Evolutionary conservation across 2,329 filamentous ascomycete species (phyloP), one percentile per base, ranked within the genome.

Genomic region (Venturia asperata): DNA sequence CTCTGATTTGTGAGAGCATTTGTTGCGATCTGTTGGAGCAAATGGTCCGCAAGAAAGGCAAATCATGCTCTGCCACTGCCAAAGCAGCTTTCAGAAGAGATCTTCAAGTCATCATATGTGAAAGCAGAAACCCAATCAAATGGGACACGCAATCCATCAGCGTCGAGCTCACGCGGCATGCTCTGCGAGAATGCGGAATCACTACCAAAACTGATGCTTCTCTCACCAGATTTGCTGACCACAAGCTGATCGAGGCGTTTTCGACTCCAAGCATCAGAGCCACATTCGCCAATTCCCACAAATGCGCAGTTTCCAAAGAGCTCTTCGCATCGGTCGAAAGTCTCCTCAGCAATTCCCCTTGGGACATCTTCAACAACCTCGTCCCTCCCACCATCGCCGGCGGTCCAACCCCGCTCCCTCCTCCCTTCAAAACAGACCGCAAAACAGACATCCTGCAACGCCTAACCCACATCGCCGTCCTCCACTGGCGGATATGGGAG

Each of bases 401-500:
- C 61, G 24, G 24, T 30, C 34, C 34, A 37, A 42, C 19, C 27
- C 21, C 39, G 21, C 30, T 45, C n/a, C 63, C 63, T 42, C 63
- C 63, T 21, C 52, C 39, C n/a, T 39, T 62, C 17, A 47, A 52
- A 37, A 42, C 10, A 43, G 77, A 69, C 43, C 72, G 76, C 39
- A 70, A 89, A 45, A 81, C 82, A 55, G 87, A 91, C 66, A 85
- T 96, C 74, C 86, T 90, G 0, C 88, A 87, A 56, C 86, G 90
- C 58, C 81, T 96, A 62, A 88, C 91, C 6, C 93, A 97, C 72
- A 85, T 97, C 56, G 86, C 90, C 17, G 82, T 94, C 6, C 78
- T 97, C 30, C 92, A 97, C 76, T 97, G 92, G 92, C 84, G 90
- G 61, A 88, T 96, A 3, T 97, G 92, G 91, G 84, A 85, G 1